Evolutionary conservation across 768 basidiomycete species (phyloP), one percentile per base, ranked within the genome.

Genomic region (Pilatotrama ljubarskyi): DNA sequence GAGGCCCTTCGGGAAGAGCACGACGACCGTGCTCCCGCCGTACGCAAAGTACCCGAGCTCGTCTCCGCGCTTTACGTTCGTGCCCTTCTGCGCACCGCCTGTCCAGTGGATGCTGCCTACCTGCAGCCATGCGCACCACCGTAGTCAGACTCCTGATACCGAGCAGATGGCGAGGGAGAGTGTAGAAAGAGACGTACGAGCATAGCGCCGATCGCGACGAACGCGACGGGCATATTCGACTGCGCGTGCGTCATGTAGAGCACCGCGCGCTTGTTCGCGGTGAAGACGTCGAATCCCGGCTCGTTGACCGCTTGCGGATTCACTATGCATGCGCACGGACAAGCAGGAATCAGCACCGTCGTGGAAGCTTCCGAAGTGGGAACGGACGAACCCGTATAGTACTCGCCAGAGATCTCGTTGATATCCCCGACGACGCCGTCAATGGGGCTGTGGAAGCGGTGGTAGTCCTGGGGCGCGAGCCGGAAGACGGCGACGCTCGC

Each of bases 301-400:
- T 90, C 82, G 66, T 90, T 91, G 56, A 92, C 78, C 0, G 90
- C 90, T 66, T 90, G 87, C 0, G 90, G 90, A 67, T 92, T 91
- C 25, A 92, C 90, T 78, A n/a, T n/a, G n/a, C n/a, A n/a, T n/a
- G n/a, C n/a, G n/a, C n/a, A n/a, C n/a, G n/a, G n/a, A n/a, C n/a
- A n/a, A n/a, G n/a, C n/a, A n/a, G n/a, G n/a, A n/a, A n/a, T n/a
- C n/a, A n/a, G n/a, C n/a, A n/a, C n/a, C n/a, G n/a, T n/a, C n/a
- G n/a, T n/a, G n/a, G n/a, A n/a, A n/a, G n/a, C n/a, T n/a, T n/a
- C n/a, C n/a, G n/a, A 50, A 7, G 51, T 9, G 22, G 20, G 24
- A 3, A 24, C 48, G 32, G 0, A 55, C 75, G 52, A 38, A 84
- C 82, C 84, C 1, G 86, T 87, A 64, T 84, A 87, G 64, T 84